These are phyloP conservation scores for Clonostachys byssicola DNA, from an alignment of 2,329 filamentous ascomycete species.

Conservation along the genomic window DNA sequence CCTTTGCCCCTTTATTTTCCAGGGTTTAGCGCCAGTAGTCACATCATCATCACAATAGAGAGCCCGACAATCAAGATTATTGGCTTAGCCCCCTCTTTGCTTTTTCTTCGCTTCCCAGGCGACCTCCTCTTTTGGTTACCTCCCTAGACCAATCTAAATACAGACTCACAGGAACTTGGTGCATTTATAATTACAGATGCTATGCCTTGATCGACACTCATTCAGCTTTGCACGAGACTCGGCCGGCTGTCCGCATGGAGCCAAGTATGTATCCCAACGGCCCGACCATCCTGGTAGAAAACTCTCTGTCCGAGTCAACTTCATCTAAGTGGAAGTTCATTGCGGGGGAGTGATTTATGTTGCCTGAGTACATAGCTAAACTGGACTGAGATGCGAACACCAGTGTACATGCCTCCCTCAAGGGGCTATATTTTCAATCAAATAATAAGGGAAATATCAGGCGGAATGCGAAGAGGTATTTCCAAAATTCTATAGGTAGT, in stretches of 20 bases:
- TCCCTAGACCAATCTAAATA: constrained; percentile 2
- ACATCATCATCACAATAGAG: neutral
- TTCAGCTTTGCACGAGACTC: constrained; percentile 22
- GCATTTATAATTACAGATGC: constrained; percentile 1
- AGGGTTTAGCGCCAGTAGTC: too few species aligned
- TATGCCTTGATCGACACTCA: constrained; percentile 2
- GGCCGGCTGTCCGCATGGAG: constrained; percentile 25
- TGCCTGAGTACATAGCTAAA: neutral
- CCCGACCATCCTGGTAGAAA: constrained; percentile 20
- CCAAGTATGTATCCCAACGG: constrained; percentile 24
- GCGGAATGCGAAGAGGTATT: too few species aligned
- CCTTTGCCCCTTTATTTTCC: neutral
- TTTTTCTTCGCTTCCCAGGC: neutral
- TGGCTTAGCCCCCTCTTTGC: neutral
- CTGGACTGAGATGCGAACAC: too few species aligned
- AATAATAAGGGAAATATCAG: too few species aligned
- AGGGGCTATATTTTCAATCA: too few species aligned
- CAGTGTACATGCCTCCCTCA: too few species aligned
- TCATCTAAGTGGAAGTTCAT: constrained; percentile 9
- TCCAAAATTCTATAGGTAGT: too few species aligned
- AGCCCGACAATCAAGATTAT: neutral
- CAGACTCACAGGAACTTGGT: constrained; percentile 4
- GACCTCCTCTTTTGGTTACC: neutral
- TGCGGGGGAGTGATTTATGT: neutral
- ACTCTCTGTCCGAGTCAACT: constrained; percentile 20